These are phyloP conservation scores for Penicillium waksmanii DNA, from an alignment of 495 filamentous ascomycete genomes.

Conservation along the genomic window DNA sequence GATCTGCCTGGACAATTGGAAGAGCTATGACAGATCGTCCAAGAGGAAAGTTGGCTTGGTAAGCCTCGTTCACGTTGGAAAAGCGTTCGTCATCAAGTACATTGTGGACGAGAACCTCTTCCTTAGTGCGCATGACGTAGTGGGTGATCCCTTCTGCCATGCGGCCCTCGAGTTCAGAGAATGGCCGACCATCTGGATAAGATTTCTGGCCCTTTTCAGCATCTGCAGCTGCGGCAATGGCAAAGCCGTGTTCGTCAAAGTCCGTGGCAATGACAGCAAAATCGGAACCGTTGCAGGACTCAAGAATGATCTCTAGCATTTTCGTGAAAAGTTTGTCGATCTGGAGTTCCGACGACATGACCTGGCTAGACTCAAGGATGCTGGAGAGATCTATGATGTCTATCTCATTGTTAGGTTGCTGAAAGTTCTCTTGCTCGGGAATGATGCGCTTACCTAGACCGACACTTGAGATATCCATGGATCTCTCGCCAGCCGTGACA, in stretches of 20 bases:
- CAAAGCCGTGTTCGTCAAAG: constrained; percentile 71
- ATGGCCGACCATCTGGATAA: constrained; percentile 63
- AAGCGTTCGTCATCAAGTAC: constrained; percentile 85
- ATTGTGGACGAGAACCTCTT: constrained; percentile 82
- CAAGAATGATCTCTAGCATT: constrained; percentile 88
- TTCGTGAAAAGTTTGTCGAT: constrained; percentile 83
- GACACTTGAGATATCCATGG: constrained; percentile 50
- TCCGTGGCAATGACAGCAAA: constrained; percentile 79
- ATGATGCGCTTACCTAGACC: constrained; percentile 38
- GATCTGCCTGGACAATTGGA: constrained; percentile 78
- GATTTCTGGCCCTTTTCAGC: constrained; percentile 61
- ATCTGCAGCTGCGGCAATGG: constrained; percentile 76
- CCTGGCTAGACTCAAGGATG: constrained; percentile 85
- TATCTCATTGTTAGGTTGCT: constrained; percentile 4
- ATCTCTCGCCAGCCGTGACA: constrained; percentile 36
- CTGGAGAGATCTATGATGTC: constrained; percentile 89
- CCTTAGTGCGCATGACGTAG: constrained; percentile 82
- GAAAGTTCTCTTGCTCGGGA: neutral
- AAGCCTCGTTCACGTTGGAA: constrained; percentile 74
- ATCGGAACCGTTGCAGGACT: constrained; percentile 81
- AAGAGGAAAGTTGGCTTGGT: constrained; percentile 65
- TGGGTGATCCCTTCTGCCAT: constrained; percentile 79
- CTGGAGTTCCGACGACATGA: constrained; percentile 85
- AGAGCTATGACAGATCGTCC: constrained; percentile 83
- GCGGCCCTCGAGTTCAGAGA: constrained; percentile 64